Evolutionary conservation across 2,329 filamentous ascomycete genomes (phyloP), one percentile per base, ranked within the genome.

Genomic region (Phoma sp.): DNA sequence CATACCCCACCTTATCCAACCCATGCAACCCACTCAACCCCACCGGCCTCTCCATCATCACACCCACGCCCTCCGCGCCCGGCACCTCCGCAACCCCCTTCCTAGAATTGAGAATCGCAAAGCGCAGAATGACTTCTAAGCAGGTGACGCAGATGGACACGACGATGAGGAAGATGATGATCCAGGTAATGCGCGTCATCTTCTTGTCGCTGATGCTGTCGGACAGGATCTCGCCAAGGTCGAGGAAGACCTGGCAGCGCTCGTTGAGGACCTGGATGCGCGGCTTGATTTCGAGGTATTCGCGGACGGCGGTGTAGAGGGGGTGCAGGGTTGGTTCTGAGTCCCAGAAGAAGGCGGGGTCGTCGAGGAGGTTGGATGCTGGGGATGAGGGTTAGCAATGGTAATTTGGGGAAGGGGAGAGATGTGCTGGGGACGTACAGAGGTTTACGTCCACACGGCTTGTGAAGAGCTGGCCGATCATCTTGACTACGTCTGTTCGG

Each of bases 301-400:
- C 95, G 66, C 95, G 90, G 45, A 98, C 91, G 55, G 93, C 95
- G 55, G 86, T 88, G 79, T 99, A 99, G 25, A 99, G 86, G 0
- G 95, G 95, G 72, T 97, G 91, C 0, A 99, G 83, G 0, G 91
- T 97, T 14, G 95, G 95, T 72, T 99, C 95, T 9, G 90, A 90
- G 74, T 98, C 93, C 95, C 95, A 99, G 82, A 98, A 96, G 82
- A 97, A 97, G 73, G 93, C 96, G 57, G 93, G 93, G 0, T 96
- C 91, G 74, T 97, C 93, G 53, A 97, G 88, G 73, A 97, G 93
- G 71, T 98, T 98, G 18, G 90, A 96, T 55, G 92, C 91, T 96
- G 64, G 37, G 7, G 32, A 33, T n/a, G n/a, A 14, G 7, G 9
- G 8, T 38, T 33, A 38, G 41, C 59, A 45, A 61, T 43, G 8